Conservation (phyloP, 2,329 filamentous ascomycete species). For the Boeremia exigua region DNA sequence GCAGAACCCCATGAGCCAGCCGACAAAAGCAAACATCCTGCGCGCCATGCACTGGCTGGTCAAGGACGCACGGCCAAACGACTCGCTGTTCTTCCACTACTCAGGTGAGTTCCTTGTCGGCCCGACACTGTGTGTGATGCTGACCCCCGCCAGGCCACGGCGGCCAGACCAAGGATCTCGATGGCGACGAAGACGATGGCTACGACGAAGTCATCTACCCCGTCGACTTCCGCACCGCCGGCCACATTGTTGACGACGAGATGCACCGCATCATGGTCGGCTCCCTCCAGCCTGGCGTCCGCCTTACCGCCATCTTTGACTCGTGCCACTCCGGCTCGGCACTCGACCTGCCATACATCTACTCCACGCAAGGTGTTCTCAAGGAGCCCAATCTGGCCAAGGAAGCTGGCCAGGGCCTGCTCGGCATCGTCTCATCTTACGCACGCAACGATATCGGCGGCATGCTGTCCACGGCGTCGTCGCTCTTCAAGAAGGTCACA, state of each 20-base stretch:
- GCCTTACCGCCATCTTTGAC: slow-evolving; percentile 81
- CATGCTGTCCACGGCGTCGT: slow-evolving; percentile 80
- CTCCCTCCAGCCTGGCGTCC: slow-evolving; percentile 80
- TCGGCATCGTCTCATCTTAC: slow-evolving; percentile 77
- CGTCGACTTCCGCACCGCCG: slow-evolving; percentile 78
- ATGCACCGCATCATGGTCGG: slow-evolving; percentile 82
- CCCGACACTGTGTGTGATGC: not conserved
- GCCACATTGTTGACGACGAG: slow-evolving; percentile 83
- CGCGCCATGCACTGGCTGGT: slow-evolving; percentile 98
- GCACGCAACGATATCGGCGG: slow-evolving; percentile 82
- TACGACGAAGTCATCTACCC: slow-evolving; percentile 86
- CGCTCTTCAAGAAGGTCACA: slow-evolving; percentile 86
- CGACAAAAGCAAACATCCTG: slow-evolving; percentile 92
- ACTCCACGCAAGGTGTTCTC: slow-evolving; percentile 79
- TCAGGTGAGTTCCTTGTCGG: slow-evolving; percentile 66
- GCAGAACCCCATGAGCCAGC: slow-evolving; percentile 96
- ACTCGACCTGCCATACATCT: slow-evolving; percentile 78
- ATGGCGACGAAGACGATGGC: slow-evolving; percentile 81
- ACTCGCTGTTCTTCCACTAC: slow-evolving; percentile 97
- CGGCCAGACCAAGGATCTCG: slow-evolving; percentile 79
- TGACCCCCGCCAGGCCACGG: slow-evolving; percentile 65
- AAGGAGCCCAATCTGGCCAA: slow-evolving; percentile 84
- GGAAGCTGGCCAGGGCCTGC: slow-evolving; percentile 75
- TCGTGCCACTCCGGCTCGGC: slow-evolving; percentile 81
- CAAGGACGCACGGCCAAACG: slow-evolving; percentile 89